Evolutionary conservation across 2,329 filamentous ascomycete genomes (phyloP).

Genomic region (Catunica adiposa): DNA sequence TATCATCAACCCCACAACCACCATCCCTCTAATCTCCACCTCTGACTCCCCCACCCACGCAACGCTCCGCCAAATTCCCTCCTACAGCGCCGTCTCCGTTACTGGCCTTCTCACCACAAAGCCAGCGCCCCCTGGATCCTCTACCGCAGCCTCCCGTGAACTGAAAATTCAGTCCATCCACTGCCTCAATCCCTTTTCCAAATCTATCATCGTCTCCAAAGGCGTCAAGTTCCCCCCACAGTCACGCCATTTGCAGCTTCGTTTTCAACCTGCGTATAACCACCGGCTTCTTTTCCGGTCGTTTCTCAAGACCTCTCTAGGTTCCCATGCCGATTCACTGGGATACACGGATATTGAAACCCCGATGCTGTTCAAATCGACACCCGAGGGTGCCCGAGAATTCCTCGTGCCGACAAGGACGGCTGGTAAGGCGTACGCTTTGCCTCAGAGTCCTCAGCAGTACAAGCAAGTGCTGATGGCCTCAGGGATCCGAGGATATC

Average conservation of each 20-base stretch:
- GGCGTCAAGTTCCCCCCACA: conserved; percentile 59
- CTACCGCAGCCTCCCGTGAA: conserved; percentile 16
- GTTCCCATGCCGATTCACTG: conserved; percentile 35
- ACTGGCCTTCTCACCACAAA: conserved; percentile 23
- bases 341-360: conserved; percentile 74
- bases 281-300: conserved; percentile 56
- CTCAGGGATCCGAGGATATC: conserved; percentile 66
- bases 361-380: conserved; percentile 90
- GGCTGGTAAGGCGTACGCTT: conserved; percentile 63
- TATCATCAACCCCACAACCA: conserved; percentile 23
- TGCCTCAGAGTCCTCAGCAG: conserved; percentile 93
- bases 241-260: conserved; percentile 68
- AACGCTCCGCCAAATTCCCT: conserved; percentile 29
- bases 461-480: conserved; percentile 98
- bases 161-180: conserved; percentile 33
- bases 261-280: conserved; percentile 51
- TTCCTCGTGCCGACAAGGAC: conserved; percentile 80
- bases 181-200: conserved; percentile 56
- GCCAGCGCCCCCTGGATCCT: conserved; percentile 16
- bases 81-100: conserved; percentile 37
- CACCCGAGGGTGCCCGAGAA: conserved; percentile 84
- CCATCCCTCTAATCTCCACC: conserved; percentile 23
- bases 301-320: conserved; percentile 35
- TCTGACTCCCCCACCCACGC: conserved; percentile 24
- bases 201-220: conserved; percentile 58